Percentiles rank a stretch among this genome's conserved stretches.
Evolutionary conservation across 164 flowering plant genomes (phyloP).

Genomic region (Tinospora cordifolia): DNA sequence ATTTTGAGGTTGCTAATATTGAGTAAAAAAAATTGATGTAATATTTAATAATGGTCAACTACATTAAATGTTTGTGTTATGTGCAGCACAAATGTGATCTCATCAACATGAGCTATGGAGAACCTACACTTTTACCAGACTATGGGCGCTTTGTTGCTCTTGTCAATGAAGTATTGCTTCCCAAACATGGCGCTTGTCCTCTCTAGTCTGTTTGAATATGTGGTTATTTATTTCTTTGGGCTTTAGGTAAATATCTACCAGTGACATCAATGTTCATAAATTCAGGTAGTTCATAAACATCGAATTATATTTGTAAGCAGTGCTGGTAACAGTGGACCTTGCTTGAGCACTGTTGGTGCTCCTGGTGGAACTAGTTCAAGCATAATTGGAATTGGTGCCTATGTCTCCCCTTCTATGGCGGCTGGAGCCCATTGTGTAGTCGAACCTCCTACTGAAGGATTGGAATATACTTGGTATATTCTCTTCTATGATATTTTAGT

Average conservation of each 20-base stretch:
- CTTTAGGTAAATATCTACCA: neutral
- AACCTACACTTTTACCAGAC: constrained; percentile 74
- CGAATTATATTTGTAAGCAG: constrained; percentile 83
- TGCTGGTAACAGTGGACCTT: constrained; percentile 98
- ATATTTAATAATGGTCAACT: neutral
- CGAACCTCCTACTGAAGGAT: constrained; percentile 85
- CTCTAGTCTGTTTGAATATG: neutral
- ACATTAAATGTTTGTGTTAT: neutral
- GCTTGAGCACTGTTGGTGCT: constrained; percentile 93
- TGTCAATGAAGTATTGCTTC: constrained; percentile 61
- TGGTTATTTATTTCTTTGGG: too few relatives aligned
- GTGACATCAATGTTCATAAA: neutral
- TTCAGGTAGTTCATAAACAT: constrained; percentile 84
- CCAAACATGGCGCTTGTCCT: neutral
- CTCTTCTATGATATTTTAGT: neutral
- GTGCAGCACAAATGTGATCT: constrained; percentile 95
- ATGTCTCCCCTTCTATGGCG: constrained; percentile 98
- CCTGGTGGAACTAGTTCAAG: constrained; percentile 97
- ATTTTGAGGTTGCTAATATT: too few relatives aligned
- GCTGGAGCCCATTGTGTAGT: constrained; percentile 92
- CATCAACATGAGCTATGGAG: constrained; percentile 99
- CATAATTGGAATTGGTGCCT: constrained; percentile 95
- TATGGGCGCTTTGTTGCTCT: constrained; percentile 98
- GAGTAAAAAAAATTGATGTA: too few relatives aligned
- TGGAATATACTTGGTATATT: constrained; percentile 87